phyloP scores from a whole-genome alignment of 2,329 filamentous ascomycete genomes.

The Juglanconis juglandina region DNA sequence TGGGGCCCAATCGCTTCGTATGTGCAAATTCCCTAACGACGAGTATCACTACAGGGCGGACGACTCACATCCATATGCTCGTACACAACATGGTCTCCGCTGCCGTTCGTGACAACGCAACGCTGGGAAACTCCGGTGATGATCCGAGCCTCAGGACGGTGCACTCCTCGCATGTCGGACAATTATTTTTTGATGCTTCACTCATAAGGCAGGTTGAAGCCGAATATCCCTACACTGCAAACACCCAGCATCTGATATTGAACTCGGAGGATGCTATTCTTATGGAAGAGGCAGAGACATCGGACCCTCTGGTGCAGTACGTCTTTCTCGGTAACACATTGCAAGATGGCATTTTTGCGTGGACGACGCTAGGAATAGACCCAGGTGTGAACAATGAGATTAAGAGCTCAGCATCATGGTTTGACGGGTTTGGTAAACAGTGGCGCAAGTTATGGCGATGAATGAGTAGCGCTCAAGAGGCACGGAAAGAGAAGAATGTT shows the following conservation, averaged over 20 bases:
- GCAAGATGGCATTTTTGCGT: too few relatives aligned
- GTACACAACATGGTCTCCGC: conserved; percentile 35
- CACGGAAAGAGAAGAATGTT: too few relatives aligned
- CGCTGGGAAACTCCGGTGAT: not conserved
- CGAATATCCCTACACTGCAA: conserved; percentile 25
- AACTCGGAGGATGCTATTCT: conserved; percentile 22
- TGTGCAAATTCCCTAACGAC: not conserved
- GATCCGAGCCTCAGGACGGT: conserved; percentile 33
- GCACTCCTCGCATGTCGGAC: conserved; percentile 32
- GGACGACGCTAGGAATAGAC: too few relatives aligned
- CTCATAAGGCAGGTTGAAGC: conserved; percentile 22
- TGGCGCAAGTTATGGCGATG: too few relatives aligned
- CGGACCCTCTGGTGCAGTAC: too few relatives aligned
- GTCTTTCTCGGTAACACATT: too few relatives aligned
- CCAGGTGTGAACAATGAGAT: too few relatives aligned
- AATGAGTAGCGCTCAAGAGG: too few relatives aligned
- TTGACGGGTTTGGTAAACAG: too few relatives aligned
- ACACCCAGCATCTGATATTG: conserved; percentile 20
- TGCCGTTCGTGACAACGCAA: not conserved
- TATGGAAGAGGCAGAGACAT: too few relatives aligned
- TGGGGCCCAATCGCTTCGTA: too few relatives aligned
- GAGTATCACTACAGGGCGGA: not conserved
- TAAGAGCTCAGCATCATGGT: too few relatives aligned
- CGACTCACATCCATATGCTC: conserved; percentile 23
- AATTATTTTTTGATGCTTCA: conserved; percentile 28